Conservation (phyloP, 164 flowering plant genomes). For the Stephania yunnanensis region DNA sequence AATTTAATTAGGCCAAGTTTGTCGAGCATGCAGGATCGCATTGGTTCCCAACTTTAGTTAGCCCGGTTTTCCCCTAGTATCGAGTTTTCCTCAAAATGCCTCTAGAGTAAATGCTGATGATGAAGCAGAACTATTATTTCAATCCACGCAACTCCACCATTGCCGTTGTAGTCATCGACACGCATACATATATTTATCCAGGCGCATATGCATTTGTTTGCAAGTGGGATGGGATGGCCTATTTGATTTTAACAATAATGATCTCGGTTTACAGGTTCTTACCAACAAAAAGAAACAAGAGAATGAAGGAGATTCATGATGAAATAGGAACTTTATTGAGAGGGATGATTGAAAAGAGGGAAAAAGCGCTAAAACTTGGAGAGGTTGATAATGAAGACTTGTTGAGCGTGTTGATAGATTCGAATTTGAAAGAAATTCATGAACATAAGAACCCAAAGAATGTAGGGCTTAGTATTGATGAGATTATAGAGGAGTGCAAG, state of each 20-base stretch:
- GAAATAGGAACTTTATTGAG: slow-evolving; percentile 8
- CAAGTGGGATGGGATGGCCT: too few species aligned
- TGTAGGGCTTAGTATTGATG: slow-evolving; percentile 13
- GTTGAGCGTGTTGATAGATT: slow-evolving; percentile 19
- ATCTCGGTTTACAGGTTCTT: not conserved
- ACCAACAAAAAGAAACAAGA: slow-evolving; percentile 13
- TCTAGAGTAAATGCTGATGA: too few species aligned
- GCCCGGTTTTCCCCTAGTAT: not conserved
- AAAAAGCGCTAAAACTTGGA: slow-evolving; percentile 11
- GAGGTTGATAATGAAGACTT: slow-evolving; percentile 13
- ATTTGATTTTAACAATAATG: too few species aligned
- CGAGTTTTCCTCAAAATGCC: too few species aligned
- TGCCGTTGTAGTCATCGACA: too few species aligned
- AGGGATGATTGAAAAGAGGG: slow-evolving; percentile 17
- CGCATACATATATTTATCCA: too few species aligned
- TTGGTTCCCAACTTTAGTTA: not conserved
- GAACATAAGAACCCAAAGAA: slow-evolving; percentile 7
- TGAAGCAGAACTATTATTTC: too few species aligned
- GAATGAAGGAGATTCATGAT: slow-evolving; percentile 12
- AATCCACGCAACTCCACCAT: too few species aligned
- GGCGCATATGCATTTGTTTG: too few species aligned
- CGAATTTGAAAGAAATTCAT: slow-evolving; percentile 11
- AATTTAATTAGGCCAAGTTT: too few species aligned
- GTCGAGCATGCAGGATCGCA: too few species aligned
- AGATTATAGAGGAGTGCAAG: slow-evolving; percentile 21